Conservation (phyloP, 2,329 filamentous ascomycete genomes). For the Coniochaeta prunicola region DNA sequence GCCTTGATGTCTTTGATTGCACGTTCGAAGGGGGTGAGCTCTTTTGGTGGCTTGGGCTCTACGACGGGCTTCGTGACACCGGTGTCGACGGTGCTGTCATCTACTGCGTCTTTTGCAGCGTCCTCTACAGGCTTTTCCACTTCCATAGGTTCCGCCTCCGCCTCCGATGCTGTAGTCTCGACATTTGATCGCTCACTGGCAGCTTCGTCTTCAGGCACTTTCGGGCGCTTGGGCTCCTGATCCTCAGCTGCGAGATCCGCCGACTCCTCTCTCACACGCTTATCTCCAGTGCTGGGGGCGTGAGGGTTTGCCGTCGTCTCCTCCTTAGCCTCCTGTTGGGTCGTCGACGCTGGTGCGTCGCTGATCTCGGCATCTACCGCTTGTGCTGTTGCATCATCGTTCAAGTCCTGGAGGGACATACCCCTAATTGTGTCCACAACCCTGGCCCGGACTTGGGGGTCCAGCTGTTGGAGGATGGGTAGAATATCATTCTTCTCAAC, state of each 20-base stretch:
- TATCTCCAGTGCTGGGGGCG: not conserved
- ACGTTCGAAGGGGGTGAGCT: slow-evolving; percentile 47
- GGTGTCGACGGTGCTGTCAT: no score
- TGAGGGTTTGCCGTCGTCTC: not conserved
- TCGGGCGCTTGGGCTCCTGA: slow-evolving; percentile 2
- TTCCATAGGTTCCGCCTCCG: not conserved
- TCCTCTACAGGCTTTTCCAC: slow-evolving; percentile 3
- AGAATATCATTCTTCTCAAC: slow-evolving; percentile 76
- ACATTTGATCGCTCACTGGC: slow-evolving; percentile 2
- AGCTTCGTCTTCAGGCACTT: slow-evolving; percentile 4
- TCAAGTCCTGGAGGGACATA: slow-evolving; percentile 18
- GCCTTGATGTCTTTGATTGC: slow-evolving; percentile 70
- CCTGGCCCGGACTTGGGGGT: slow-evolving; percentile 54
- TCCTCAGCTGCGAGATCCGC: not conserved
- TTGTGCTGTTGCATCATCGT: slow-evolving; percentile 7
- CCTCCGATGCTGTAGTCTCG: not conserved
- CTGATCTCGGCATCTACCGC: not conserved
- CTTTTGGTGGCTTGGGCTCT: slow-evolving; percentile 1
- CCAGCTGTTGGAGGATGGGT: slow-evolving; percentile 55
- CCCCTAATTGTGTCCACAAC: slow-evolving; percentile 56
- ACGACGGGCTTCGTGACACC: not conserved
- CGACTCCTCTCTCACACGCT: slow-evolving; percentile 7
- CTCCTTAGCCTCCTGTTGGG: not conserved
- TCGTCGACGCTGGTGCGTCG: not conserved
- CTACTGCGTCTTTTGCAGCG: not conserved